Conservation (phyloP, 148 eudicot genomes). For the Persicaria tinctoria region DNA sequence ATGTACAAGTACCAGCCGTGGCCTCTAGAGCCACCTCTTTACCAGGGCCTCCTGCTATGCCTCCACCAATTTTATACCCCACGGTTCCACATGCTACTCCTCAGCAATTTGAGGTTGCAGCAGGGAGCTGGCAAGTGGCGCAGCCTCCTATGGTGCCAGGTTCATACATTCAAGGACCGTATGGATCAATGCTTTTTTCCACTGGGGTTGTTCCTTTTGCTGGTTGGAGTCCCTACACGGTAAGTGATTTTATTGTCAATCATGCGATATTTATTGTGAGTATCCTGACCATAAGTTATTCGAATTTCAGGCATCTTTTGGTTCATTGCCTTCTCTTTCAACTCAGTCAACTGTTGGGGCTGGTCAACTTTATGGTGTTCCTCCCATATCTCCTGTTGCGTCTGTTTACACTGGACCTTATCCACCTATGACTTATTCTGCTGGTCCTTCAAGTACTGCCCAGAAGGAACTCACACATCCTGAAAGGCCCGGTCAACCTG, state of each 20-base stretch:
- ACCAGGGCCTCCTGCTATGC: conserved; percentile 31
- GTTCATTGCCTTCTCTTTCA: conserved; percentile 40
- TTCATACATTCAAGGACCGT: conserved; percentile 68
- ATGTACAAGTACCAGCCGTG: conserved; percentile 17
- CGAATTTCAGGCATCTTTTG: conserved; percentile 42
- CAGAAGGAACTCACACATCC: conserved; percentile 63
- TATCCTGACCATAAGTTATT: not conserved
- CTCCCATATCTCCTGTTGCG: conserved; percentile 70
- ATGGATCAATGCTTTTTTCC: conserved; percentile 57
- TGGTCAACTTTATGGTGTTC: conserved; percentile 38
- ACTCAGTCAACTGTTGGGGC: conserved; percentile 33
- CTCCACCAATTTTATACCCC: conserved; percentile 40
- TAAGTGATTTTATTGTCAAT: conserved; percentile 22
- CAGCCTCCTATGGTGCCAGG: conserved; percentile 66
- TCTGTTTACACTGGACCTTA: conserved; percentile 13
- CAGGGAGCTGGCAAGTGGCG: conserved; percentile 66
- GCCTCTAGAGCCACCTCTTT: conserved; percentile 32
- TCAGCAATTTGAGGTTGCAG: conserved; percentile 46
- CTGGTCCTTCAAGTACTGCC: conserved; percentile 41
- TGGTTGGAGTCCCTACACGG: conserved; percentile 84
- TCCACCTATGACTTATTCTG: conserved; percentile 30
- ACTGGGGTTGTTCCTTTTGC: conserved; percentile 68
- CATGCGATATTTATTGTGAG: not conserved
- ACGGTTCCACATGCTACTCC: conserved; percentile 31
- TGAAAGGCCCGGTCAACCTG: conserved; percentile 91